Conservation (phyloP, 2,329 filamentous ascomycete genomes). For the Biscogniauxia marginata region DNA sequence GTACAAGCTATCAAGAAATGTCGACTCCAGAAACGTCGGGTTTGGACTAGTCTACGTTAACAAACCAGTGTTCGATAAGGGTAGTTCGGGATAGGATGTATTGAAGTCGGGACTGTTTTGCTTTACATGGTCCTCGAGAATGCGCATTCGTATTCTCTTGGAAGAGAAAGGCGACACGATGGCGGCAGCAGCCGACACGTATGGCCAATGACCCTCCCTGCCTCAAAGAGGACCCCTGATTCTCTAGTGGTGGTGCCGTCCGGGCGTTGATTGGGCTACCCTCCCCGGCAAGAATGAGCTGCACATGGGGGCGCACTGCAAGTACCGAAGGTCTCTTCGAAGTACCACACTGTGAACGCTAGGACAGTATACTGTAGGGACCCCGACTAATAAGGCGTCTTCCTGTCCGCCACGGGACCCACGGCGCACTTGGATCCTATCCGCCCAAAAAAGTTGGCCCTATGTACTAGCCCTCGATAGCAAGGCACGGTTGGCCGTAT, state of each 20-base stretch:
- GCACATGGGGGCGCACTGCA: slow-evolving; percentile 23
- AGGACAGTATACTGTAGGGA: background rate
- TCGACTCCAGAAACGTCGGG: background rate
- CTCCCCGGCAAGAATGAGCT: slow-evolving; percentile 25
- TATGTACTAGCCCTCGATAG: background rate
- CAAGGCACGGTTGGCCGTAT: background rate
- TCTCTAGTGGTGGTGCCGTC: slow-evolving; percentile 14
- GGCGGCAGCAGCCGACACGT: slow-evolving; percentile 15
- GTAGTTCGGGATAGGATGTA: background rate
- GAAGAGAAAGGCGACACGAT: slow-evolving; percentile 5
- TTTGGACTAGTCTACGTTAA: background rate
- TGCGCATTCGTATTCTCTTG: slow-evolving; percentile 9
- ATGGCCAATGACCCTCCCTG: slow-evolving; percentile 26
- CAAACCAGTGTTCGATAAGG: background rate
- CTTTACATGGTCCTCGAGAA: slow-evolving; percentile 1
- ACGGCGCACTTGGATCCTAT: background rate
- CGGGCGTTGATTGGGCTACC: slow-evolving; percentile 26
- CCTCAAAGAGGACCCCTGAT: slow-evolving; percentile 31
- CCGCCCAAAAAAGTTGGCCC: background rate
- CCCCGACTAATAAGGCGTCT: background rate
- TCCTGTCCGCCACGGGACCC: background rate
- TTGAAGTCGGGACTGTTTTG: background rate
- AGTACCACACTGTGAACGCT: slow-evolving; percentile 16
- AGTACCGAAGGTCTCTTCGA: slow-evolving; percentile 24
- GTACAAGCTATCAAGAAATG: background rate